Evolutionary conservation across 805 yeast genomes (phyloP).

Genomic region (Lipomyces kockii): DNA sequence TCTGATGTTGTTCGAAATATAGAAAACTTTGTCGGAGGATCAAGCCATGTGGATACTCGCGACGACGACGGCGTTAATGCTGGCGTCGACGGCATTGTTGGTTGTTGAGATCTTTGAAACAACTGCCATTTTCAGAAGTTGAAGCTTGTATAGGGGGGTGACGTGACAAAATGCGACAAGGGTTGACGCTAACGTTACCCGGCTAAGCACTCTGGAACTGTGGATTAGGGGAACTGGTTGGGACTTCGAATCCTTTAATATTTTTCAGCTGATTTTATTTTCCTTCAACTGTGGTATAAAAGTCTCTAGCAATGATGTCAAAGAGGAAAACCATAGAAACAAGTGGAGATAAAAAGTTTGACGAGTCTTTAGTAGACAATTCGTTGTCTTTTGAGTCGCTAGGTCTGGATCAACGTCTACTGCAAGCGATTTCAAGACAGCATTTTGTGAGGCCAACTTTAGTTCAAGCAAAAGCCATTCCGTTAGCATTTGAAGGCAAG

Average conservation of each 20-base stretch:
- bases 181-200: too few relatives aligned
- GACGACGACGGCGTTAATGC: conserved; percentile 3
- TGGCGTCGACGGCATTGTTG: background rate
- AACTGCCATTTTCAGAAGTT: background rate
- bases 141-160: too few relatives aligned
- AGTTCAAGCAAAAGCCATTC: conserved; percentile 90
- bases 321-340: conserved; percentile 13
- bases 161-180: too few relatives aligned
- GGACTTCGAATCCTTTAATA: too few relatives aligned
- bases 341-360: background rate
- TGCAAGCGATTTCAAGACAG: conserved; percentile 75
- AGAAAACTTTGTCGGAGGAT: conserved; percentile 23
- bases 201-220: too few relatives aligned
- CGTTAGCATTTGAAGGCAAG: conserved; percentile 85
- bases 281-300: too few relatives aligned
- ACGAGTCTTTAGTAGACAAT: conserved; percentile 4
- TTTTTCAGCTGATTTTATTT: too few relatives aligned
- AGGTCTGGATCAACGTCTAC: conserved; percentile 77
- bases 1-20: conserved; percentile 18
- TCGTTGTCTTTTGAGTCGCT: conserved; percentile 69
- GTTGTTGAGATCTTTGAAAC: background rate
- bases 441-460: conserved; percentile 88
- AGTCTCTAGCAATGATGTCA: conserved; percentile 6
- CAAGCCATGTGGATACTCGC: conserved; percentile 26
- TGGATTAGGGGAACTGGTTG: too few relatives aligned